These are phyloP conservation scores for Penicillium roqueforti DNA, from an alignment of 495 filamentous ascomycete genomes.

Conservation along the genomic window DNA sequence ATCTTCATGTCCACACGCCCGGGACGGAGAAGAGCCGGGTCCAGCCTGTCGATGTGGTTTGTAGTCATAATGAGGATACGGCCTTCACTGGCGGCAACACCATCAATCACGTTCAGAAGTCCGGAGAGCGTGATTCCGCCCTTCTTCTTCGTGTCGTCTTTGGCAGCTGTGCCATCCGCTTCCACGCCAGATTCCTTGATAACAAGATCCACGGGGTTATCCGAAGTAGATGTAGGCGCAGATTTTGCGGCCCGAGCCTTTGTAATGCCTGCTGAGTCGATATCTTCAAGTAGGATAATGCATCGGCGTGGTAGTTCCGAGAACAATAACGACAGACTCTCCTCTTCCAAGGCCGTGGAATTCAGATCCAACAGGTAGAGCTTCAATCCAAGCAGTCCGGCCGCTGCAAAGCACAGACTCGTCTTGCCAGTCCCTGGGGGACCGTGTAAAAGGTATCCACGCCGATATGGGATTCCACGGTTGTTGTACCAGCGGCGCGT, in stretches of 20 bases:
- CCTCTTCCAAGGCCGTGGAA: conserved; percentile 51
- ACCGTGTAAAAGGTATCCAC: conserved; percentile 46
- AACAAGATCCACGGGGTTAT: not conserved
- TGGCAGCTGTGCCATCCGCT: conserved; percentile 1
- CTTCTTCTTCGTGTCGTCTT: conserved; percentile 14
- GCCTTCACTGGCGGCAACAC: conserved; percentile 72
- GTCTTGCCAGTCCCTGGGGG: conserved; percentile 51
- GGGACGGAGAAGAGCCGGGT: conserved; percentile 70
- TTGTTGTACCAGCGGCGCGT: conserved; percentile 76
- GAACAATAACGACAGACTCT: conserved; percentile 67
- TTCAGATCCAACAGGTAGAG: conserved; percentile 47
- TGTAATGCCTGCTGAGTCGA: conserved; percentile 53
- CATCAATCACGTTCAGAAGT: conserved; percentile 75
- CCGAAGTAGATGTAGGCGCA: not conserved
- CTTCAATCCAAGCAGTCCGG: conserved; percentile 41
- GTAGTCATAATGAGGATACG: conserved; percentile 82
- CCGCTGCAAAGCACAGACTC: conserved; percentile 46
- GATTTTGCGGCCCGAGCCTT: conserved; percentile 35
- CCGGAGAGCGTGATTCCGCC: conserved; percentile 60
- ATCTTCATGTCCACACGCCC: conserved; percentile 75
- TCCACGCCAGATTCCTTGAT: not conserved
- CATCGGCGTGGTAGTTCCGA: conserved; percentile 47
- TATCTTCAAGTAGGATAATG: conserved; percentile 48
- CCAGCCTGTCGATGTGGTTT: conserved; percentile 72
- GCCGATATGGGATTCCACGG: conserved; percentile 53